Evolutionary conservation across 192 early-diverging fungal species (phyloP), one percentile per base, ranked within the genome.

Genomic region (Phlyctochytrium planicorne): DNA sequence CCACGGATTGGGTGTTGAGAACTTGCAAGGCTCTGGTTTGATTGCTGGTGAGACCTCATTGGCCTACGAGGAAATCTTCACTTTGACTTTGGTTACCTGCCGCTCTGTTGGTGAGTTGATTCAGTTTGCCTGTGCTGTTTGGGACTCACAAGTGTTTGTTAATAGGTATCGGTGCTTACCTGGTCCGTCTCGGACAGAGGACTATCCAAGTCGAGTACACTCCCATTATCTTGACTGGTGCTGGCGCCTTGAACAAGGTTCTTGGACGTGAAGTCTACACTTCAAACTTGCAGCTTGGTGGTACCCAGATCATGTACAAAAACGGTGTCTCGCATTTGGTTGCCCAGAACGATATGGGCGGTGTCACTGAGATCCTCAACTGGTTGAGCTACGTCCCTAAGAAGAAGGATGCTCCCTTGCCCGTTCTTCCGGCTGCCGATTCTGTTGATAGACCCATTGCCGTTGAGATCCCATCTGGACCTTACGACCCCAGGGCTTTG

Each of bases 301-400:
- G 97, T 53, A 97, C 95, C 29, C 94, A 96, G 79, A 97, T 99
- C 79, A 99, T 99, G 97, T 93, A 91, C 85, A 92, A 92, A 82
- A 99, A 99, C 82, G 97, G 97, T 64, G 93, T 99, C 2, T 97
- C 97, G 16, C 95, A 99, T 70, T 80, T 98, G 76, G 94, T 94
- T 2, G 95, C 93, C 29, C 87, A 94, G 66, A 95, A 99, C 78
- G 95, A 98, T 73, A 90, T 97, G 68, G 85, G 89, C 61, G 95
- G 94, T 70, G 92, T 99, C 60, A 75, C 81, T 65, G 91, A 97
- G 83, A 94, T 97, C 67, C 73, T 96, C 56, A 88, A 91, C 75
- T 99, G 97, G 97, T 77, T 99, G 50, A 83, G 91, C 25, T 99
- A 90, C 75, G 87, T 99, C 52, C 97, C 97, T 34, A 86, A 83